Evolutionary conservation across 176 grass and related monocot species (phyloP).

Genomic region (Aechmea fasciata): DNA sequence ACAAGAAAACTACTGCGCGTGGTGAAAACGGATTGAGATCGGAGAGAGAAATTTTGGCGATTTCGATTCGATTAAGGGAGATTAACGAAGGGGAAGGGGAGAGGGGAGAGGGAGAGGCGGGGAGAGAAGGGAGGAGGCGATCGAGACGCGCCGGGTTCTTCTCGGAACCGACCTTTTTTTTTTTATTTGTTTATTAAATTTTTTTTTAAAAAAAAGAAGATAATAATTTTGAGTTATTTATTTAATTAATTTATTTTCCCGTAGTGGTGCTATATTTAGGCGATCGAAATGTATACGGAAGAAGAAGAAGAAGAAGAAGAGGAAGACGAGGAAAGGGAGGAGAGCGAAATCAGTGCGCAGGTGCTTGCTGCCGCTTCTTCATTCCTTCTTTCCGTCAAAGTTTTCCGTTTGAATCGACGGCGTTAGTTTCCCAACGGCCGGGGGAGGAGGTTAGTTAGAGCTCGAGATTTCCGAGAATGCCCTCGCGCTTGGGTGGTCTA

Average conservation of each 20-base stretch:
- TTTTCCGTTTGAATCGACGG: not conserved
- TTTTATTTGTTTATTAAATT: not conserved
- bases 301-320: not conserved
- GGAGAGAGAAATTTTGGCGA: too few species aligned
- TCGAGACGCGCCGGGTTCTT: not conserved
- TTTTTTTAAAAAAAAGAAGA: too few species aligned
- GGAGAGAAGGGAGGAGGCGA: not conserved
- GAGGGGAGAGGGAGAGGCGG: not conserved
- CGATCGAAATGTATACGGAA: too few species aligned
- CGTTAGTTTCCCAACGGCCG: conserved; percentile 1
- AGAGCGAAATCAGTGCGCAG: not conserved
- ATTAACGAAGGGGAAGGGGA: not conserved
- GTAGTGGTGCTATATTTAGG: too few species aligned
- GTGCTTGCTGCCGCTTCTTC: not conserved
- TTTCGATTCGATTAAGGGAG: too few species aligned
- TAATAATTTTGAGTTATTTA: too few species aligned
- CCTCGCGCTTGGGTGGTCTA: too few species aligned
- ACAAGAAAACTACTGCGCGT: too few species aligned
- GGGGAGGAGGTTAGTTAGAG: not conserved
- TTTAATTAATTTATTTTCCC: too few species aligned
- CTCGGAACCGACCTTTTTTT: not conserved
- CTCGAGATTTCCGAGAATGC: too few species aligned
- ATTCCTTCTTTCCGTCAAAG: not conserved
- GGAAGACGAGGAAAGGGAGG: not conserved
- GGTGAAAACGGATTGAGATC: too few species aligned